These are phyloP conservation scores for Vitis hybrid DNA, from an alignment of 177 flowering plant genomes.

Conservation along the genomic window DNA sequence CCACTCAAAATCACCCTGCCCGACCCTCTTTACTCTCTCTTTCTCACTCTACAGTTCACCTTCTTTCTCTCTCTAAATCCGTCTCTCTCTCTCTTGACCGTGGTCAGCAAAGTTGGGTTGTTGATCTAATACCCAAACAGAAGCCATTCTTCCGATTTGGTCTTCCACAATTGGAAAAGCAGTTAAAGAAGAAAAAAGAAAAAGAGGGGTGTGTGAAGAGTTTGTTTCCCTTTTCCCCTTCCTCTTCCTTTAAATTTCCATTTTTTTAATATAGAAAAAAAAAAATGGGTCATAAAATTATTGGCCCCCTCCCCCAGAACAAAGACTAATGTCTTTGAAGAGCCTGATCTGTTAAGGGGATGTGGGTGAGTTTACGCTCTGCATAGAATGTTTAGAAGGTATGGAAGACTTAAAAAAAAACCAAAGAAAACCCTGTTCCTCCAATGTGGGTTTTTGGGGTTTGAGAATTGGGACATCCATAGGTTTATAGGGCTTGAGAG, in stretches of 20 bases:
- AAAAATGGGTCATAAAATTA: background rate
- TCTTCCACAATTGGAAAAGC: slow-evolving; percentile 28
- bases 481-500: background rate
- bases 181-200: slow-evolving; percentile 25
- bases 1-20: slow-evolving; percentile 8
- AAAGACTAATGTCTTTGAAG: no score
- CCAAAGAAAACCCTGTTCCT: background rate
- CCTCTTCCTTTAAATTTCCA: background rate
- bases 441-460: slow-evolving; percentile 3
- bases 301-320: background rate
- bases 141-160: slow-evolving; percentile 23
- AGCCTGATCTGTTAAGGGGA: background rate
- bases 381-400: background rate
- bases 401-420: background rate
- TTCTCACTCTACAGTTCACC: slow-evolving; percentile 3
- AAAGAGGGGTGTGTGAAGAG: slow-evolving; percentile 19
- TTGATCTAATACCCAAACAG: slow-evolving; percentile 16
- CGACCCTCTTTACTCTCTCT: no score
- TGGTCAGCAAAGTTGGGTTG: slow-evolving; percentile 34
- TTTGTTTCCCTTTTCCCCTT: slow-evolving; percentile 15
- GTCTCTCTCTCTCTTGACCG: slow-evolving; percentile 24
- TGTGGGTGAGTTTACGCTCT: slow-evolving; percentile 2
- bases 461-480: slow-evolving; percentile 4
- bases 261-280: background rate
- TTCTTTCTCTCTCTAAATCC: slow-evolving; percentile 2